Percentiles rank a stretch among this genome's conserved stretches.
phyloP scores from a whole-genome alignment of 1,139 yeast species.

The Blastobotrys proliferans region DNA sequence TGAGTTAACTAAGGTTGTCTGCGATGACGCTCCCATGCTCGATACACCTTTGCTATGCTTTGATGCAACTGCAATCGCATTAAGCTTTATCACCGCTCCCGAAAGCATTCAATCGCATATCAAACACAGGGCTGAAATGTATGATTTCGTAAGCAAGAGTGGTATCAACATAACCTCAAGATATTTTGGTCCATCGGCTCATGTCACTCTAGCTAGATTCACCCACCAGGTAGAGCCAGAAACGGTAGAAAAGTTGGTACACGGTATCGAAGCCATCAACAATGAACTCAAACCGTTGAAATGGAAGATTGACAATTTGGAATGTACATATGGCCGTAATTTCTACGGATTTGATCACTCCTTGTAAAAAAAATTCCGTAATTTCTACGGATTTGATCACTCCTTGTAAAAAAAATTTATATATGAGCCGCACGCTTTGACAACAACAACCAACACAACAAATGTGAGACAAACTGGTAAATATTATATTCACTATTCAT shows the following conservation, averaged over 20 bases:
- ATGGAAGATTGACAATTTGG: conserved; percentile 1
- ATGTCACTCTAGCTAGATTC: conserved; percentile 6
- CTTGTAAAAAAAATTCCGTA: no score
- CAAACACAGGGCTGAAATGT: neutral
- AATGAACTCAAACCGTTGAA: neutral
- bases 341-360: conserved; percentile 6
- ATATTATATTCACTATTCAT: no score
- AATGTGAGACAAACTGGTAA: no score
- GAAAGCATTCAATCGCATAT: conserved; percentile 1
- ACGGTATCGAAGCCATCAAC: conserved; percentile 1
- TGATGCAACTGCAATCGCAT: conserved; percentile 8
- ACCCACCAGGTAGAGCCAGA: neutral
- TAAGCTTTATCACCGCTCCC: neutral
- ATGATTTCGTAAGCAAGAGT: neutral
- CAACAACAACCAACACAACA: no score
- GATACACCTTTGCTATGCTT: conserved; percentile 1
- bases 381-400: conserved; percentile 5
- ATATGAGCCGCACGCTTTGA: no score
- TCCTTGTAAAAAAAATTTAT: no score
- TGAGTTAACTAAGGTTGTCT: neutral
- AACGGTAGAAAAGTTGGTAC: conserved; percentile 2
- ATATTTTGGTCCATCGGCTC: conserved; percentile 9
- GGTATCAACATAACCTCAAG: neutral
- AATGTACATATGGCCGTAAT: conserved; percentile 2
- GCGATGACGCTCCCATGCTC: neutral